Evolutionary conservation across 2,329 filamentous ascomycete genomes (phyloP), one percentile per base, ranked within the genome.

Genomic region (Cercospora berteroae): DNA sequence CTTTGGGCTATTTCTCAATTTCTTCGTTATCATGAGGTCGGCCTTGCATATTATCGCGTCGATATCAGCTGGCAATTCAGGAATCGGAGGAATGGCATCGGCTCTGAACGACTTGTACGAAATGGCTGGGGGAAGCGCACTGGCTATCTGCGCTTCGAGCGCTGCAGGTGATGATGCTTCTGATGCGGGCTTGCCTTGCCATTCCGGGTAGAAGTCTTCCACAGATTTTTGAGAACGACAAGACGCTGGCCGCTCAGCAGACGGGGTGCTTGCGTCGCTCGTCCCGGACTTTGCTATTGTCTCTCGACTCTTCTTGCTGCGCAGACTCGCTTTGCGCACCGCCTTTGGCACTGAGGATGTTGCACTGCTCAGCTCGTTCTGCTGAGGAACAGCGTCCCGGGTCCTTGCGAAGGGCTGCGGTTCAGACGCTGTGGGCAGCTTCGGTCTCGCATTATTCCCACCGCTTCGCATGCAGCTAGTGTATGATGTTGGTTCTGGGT

Each of bases 381-480:
- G 29, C 67, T 83, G 83, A 5, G 81, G 80, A 10, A 79, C 81
- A 20, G 73, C 70, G 23, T 82, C 82, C 0, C 83, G 75, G 4
- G 80, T 75, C 10, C 77, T 72, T 4, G 79, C 79, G 5, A 81
- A 80, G 2, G 79, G 81, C 16, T 77, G 80, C 39, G 82, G 77
- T 68, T 83, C 75, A 50, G 44, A 23, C 44, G 44, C 44, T 50
- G 9, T 23, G 10, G 13, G 44, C 44, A 50, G 5, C 20, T 50
- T 23, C 13, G 44, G 44, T 20, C 23, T 48, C 18, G 44, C 20
- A 2, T 50, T 50, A 5, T 50, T 50, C 5, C 20, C 44, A 16
- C 25, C 16, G 5, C 59, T 44, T 25, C 52, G 60, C 27, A 62
- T 59, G 50, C 66, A 65, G 36, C 52, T 60, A 4, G 59, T 10